phyloP scores from a whole-genome alignment of 2,329 filamentous ascomycete species.

The Aureobasidium sp. region DNA sequence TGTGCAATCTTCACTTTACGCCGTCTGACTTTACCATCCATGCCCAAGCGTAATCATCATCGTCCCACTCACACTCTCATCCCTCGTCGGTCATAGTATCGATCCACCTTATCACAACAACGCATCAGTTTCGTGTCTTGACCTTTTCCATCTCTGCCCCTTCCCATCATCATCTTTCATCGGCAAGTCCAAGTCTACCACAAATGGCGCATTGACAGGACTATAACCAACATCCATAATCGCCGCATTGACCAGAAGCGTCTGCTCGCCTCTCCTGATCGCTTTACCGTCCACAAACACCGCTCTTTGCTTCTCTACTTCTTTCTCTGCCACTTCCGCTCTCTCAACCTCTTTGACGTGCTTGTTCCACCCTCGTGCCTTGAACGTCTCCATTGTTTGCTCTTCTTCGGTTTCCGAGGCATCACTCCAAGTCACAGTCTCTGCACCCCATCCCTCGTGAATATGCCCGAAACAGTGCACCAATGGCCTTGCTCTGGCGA shows the following conservation, averaged over 20 bases:
- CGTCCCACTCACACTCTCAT: no score
- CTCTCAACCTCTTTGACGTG: conserved; percentile 17
- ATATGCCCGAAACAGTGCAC: conserved; percentile 60
- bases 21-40: neutral
- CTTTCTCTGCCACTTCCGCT: conserved; percentile 17
- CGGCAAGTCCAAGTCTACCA: conserved; percentile 47
- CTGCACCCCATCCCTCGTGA: conserved; percentile 48
- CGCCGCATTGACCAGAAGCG: conserved; percentile 52
- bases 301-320: conserved; percentile 24
- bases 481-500: conserved; percentile 43
- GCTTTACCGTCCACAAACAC: conserved; percentile 28
- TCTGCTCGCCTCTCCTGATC: conserved; percentile 44
- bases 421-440: conserved; percentile 35
- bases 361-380: conserved; percentile 20
- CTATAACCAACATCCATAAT: conserved; percentile 46
- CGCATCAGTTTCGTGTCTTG: no score
- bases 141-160: neutral
- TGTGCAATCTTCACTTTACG: neutral
- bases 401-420: conserved; percentile 26
- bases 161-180: neutral
- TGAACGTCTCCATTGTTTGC: conserved; percentile 30
- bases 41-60: no score
- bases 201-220: conserved; percentile 48
- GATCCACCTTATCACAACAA: no score
- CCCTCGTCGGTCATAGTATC: no score